Evolutionary conservation across 1,139 yeast species (phyloP).

Genomic region (Pichia cactophila): DNA sequence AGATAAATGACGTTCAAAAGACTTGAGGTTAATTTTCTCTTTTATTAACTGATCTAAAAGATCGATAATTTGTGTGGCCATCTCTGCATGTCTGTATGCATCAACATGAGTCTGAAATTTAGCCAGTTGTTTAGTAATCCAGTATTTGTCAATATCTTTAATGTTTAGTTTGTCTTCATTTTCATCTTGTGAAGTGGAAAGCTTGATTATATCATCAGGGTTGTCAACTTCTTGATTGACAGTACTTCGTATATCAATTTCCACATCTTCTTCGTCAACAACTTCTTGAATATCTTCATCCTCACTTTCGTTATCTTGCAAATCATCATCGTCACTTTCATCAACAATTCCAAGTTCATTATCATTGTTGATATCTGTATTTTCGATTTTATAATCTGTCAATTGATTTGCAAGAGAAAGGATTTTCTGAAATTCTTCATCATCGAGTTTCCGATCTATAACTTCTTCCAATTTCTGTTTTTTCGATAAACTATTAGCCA

Average conservation of each 20-base stretch:
- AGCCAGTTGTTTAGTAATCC: slow-evolving; percentile 41
- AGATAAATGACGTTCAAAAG: slow-evolving; percentile 45
- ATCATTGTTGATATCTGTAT: slow-evolving; percentile 23
- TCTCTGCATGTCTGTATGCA: slow-evolving; percentile 26
- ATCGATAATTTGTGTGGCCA: slow-evolving; percentile 23
- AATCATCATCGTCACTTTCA: slow-evolving; percentile 34
- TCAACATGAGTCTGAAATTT: slow-evolving; percentile 30
- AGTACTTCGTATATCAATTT: neutral
- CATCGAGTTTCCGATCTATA: slow-evolving; percentile 39
- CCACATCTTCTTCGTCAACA: neutral
- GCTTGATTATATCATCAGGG: slow-evolving; percentile 16
- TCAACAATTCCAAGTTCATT: slow-evolving; percentile 38
- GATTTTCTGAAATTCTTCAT: slow-evolving; percentile 46
- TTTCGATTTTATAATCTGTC: slow-evolving; percentile 42
- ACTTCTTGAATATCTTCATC: slow-evolving; percentile 6
- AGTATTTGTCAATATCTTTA: slow-evolving; percentile 39
- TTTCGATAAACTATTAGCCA: slow-evolving; percentile 31
- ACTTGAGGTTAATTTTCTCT: slow-evolving; percentile 32
- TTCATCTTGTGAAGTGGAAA: slow-evolving; percentile 8
- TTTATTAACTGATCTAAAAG: slow-evolving; percentile 29
- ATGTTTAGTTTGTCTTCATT: slow-evolving; percentile 11
- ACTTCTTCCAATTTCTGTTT: slow-evolving; percentile 38
- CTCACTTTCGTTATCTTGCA: slow-evolving; percentile 21
- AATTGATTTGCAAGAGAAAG: slow-evolving; percentile 45
- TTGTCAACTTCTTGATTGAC: slow-evolving; percentile 10